A percentile compares a stretch with the other conserved stretches of the same genome.
Conservation (phyloP, 2,329 filamentous ascomycete species). For the Cordyceps cateniannulata region DNA sequence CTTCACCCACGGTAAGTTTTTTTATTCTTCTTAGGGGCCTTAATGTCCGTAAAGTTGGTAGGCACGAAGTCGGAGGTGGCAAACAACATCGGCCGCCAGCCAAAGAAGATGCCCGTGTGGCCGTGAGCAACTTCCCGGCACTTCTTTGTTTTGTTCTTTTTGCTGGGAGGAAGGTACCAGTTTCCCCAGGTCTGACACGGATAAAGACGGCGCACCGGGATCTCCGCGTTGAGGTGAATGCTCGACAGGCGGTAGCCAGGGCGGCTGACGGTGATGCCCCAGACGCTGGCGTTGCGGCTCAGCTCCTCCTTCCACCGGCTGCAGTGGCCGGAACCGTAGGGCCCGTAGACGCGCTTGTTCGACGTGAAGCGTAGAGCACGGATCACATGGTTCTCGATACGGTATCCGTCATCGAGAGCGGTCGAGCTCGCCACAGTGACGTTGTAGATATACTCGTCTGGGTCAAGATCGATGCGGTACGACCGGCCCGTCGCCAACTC, state of each 20-base stretch:
- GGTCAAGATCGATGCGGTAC: not conserved
- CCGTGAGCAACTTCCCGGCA: no score
- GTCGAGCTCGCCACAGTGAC: not conserved
- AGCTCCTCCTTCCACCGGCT: not conserved
- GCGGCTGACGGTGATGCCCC: not conserved
- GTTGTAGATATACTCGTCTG: not conserved
- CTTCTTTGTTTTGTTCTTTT: no score
- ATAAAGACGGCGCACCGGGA: no score
- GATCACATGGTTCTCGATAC: no score
- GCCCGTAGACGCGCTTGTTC: not conserved
- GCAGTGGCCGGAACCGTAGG: not conserved
- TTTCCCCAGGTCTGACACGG: no score
- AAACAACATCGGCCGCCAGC: not conserved
- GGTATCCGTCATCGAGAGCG: no score
- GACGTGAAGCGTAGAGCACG: not conserved
- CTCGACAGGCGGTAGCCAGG: not conserved
- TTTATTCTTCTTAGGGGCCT: no score
- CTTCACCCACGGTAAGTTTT: no score
- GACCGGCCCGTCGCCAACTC: not conserved
- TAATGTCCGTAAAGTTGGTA: no score
- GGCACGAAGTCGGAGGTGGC: no score
- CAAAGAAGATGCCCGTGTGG: not conserved
- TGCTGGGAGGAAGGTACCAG: no score
- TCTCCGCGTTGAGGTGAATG: no score
- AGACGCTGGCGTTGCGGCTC: not conserved